Base-by-base conservation (phyloP, 2,329 filamentous ascomycete species). In the Fusarium nodosum region DNA sequence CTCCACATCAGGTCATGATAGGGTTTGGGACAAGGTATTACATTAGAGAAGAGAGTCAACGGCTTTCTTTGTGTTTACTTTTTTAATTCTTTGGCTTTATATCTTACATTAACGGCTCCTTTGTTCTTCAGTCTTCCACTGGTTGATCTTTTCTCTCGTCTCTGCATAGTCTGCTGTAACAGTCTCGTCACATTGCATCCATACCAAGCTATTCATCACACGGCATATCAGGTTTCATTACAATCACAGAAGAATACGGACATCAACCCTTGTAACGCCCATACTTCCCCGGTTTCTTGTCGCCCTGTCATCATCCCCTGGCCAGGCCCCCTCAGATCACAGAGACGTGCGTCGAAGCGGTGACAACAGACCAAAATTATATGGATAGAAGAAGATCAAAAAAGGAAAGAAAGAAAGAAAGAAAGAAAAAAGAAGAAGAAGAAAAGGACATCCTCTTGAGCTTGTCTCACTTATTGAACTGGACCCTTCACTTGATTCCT, bases 341-440 rank as follows among this genome's bases (percentile, higher is more conserved):
- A 71, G 60, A 38, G 15, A 56, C 24, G 48, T 51, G 36, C 56
- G 62, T 59, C 62, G 69, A 72, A 67, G 72, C 72, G 69, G 69
- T 74, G 72, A 69, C 69, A 60, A 60, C 54, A 30, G 52, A 64
- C 42, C 61, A 66, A 65, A 36, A 24, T 30, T 30, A 12, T 22
- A 39, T 39, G 36, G 36, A 22, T 51, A 41, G n/a, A 66, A 62
- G 64, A 56, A 33, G 50, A 33, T 56, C 42, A 33, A 28, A 53
- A 30, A 56, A 48, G 42, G 42, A 34, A 42, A 28, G 48, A 47
- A 44, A 33, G 31, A 41, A 60, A n/a, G 20, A 30, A 22, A 41
- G 22, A 52, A 48, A 34, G 20, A 38, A 20, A 34, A 16, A n/a
- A 57, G 36, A 57, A 65, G 62, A 62, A 34, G 22, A n/a, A 57